Evolutionary conservation across 345 rosid species (phyloP).

Genomic region (Gossypium mustelinum): DNA sequence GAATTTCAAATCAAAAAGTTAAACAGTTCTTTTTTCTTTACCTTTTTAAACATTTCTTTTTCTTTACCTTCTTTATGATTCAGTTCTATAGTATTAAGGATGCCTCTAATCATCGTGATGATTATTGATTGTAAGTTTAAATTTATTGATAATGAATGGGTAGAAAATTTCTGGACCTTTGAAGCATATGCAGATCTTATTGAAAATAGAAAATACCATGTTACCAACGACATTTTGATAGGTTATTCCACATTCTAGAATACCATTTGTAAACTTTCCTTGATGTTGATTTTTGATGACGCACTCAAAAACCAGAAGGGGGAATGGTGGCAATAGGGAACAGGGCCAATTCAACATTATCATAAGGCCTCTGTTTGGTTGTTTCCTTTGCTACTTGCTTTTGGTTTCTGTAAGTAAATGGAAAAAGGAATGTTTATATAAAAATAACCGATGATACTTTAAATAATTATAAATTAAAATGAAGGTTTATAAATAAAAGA

Average conservation of each 20-base stretch:
- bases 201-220: neutral
- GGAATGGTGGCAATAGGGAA: neutral
- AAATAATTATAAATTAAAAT: neutral
- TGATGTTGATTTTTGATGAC: neutral
- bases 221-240: neutral
- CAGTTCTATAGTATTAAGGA: neutral
- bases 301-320: neutral
- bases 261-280: neutral
- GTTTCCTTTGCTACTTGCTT: neutral
- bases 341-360: neutral
- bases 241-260: neutral
- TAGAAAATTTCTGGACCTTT: neutral
- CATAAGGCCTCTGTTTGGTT: neutral
- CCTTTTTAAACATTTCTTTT: neutral
- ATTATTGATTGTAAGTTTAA: neutral
- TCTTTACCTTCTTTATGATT: neutral
- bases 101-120: neutral
- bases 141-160: neutral
- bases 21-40: neutral
- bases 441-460: neutral
- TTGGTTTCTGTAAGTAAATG: neutral
- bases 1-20: constrained; percentile 10
- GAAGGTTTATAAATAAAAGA: neutral
- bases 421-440: neutral
- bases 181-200: neutral